Percentiles rank a stretch among this genome's conserved stretches.
These are phyloP conservation scores for Senna siamea DNA, from an alignment of 306 rosid species.

Conservation along the genomic window DNA sequence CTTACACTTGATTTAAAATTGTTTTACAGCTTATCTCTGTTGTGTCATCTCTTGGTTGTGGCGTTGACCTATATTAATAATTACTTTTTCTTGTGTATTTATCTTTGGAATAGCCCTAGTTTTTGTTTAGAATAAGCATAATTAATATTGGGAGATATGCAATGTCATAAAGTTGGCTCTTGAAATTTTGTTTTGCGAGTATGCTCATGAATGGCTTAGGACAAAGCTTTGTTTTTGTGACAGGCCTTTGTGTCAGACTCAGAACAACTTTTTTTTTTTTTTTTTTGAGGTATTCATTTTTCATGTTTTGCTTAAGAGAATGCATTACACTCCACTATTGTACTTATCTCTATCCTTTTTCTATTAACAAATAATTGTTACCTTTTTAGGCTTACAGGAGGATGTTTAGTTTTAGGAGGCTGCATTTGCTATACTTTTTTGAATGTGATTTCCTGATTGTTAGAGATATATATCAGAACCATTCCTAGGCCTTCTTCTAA, in stretches of 20 bases:
- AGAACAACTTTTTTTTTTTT: not conserved
- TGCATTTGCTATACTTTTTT: not conserved
- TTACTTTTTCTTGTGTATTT: slow-evolving; percentile 20
- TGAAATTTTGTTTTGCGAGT: not conserved
- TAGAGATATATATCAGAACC: not conserved
- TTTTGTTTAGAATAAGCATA: not conserved
- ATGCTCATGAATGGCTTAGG: slow-evolving; percentile 9
- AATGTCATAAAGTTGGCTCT: slow-evolving; percentile 6
- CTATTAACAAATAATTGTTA: not conserved
- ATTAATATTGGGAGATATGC: not conserved
- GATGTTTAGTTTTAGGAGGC: slow-evolving; percentile 28
- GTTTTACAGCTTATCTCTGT: slow-evolving; percentile 28
- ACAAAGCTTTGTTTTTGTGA: not conserved
- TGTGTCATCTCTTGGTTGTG: slow-evolving; percentile 25
- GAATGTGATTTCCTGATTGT: slow-evolving; percentile 18
- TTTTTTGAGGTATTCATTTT: not conserved
- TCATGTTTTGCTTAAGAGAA: not conserved
- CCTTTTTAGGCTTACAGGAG: slow-evolving; percentile 24
- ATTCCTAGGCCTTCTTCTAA: not conserved
- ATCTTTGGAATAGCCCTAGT: slow-evolving; percentile 9
- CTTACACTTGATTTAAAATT: slow-evolving; percentile 26
- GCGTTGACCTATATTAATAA: slow-evolving; percentile 18
- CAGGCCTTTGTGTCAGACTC: not conserved
- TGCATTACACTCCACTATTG: not conserved
- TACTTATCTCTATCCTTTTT: slow-evolving; percentile 12